phyloP scores from a whole-genome alignment of 495 filamentous ascomycete species.

The Wilcoxina mikolae region DNA sequence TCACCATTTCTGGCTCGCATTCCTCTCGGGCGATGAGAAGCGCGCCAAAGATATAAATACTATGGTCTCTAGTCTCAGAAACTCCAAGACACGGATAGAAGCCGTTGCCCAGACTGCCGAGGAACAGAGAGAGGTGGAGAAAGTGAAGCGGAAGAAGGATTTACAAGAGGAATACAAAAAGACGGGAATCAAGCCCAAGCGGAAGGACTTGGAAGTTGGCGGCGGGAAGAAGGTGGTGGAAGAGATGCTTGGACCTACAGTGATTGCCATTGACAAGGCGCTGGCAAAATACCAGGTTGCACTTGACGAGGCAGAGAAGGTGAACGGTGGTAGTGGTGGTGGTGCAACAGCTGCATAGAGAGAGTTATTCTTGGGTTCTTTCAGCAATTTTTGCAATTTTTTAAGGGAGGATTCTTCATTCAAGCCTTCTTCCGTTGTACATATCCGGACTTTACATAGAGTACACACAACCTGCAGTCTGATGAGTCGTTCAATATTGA shows the following conservation, averaged over 20 bases:
- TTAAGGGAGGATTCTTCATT: too few species aligned
- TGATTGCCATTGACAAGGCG: slow-evolving; percentile 51
- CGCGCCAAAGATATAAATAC: slow-evolving; percentile 61
- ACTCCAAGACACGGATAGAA: slow-evolving; percentile 63
- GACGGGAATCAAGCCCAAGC: slow-evolving; percentile 53
- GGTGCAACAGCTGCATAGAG: too few species aligned
- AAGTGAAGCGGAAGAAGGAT: slow-evolving; percentile 48
- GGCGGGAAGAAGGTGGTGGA: slow-evolving; percentile 66
- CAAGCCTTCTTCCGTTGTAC: too few species aligned
- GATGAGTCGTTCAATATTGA: too few species aligned
- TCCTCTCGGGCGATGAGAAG: slow-evolving; percentile 65
- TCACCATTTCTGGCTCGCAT: slow-evolving; percentile 87
- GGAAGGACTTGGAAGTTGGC: slow-evolving; percentile 47
- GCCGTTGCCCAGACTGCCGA: slow-evolving; percentile 72
- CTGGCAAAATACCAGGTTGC: slow-evolving; percentile 15
- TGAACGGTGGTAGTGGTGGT: too few species aligned
- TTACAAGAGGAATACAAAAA: slow-evolving; percentile 49
- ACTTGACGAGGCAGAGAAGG: slow-evolving; percentile 18
- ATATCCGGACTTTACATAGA: too few species aligned
- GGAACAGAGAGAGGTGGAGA: slow-evolving; percentile 44
- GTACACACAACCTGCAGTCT: too few species aligned
- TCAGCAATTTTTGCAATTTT: too few species aligned
- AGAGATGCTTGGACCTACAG: slow-evolving; percentile 55
- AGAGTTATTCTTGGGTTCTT: too few species aligned
- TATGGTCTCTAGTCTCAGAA: slow-evolving; percentile 59